Evolutionary conservation across 2,329 filamentous ascomycete genomes (phyloP).

Genomic region (Elsinoe ampelina): DNA sequence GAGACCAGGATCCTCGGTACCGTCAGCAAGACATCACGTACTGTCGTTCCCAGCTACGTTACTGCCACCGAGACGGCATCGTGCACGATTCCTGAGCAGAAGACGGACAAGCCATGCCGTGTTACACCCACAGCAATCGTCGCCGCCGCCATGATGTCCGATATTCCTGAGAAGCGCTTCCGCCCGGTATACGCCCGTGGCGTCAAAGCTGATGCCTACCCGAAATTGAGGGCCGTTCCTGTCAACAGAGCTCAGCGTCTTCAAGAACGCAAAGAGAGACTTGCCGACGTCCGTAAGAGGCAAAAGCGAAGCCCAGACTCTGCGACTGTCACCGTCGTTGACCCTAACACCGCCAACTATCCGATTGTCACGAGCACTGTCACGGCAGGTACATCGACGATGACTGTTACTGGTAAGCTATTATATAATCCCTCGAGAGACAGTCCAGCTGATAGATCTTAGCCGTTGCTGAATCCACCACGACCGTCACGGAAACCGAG

Average conservation of each 20-base stretch:
- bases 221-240: conserved; percentile 12
- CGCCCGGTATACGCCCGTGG: conserved; percentile 1
- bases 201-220: not conserved
- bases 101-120: conserved; percentile 22
- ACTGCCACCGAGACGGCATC: conserved; percentile 27
- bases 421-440: not conserved
- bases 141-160: conserved; percentile 16
- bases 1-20: conserved; percentile 25
- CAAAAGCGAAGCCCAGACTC: conserved; percentile 27
- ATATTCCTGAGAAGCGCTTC: conserved; percentile 13
- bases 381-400: conserved; percentile 10
- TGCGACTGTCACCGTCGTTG: conserved; percentile 26
- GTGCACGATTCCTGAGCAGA: conserved; percentile 23
- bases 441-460: not conserved
- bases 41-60: conserved; percentile 14
- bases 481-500: conserved; percentile 12
- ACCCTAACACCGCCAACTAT: conserved; percentile 20
- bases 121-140: conserved; percentile 24
- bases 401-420: conserved; percentile 4
- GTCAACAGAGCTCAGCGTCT: conserved; percentile 18
- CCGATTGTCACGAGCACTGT: conserved; percentile 9
- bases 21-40: conserved; percentile 20
- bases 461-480: not conserved
- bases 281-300: conserved; percentile 17
- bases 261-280: conserved; percentile 22